phyloP scores from a whole-genome alignment of 2,329 filamentous ascomycete species.

The Aspergillus fumigatiaffinis region DNA sequence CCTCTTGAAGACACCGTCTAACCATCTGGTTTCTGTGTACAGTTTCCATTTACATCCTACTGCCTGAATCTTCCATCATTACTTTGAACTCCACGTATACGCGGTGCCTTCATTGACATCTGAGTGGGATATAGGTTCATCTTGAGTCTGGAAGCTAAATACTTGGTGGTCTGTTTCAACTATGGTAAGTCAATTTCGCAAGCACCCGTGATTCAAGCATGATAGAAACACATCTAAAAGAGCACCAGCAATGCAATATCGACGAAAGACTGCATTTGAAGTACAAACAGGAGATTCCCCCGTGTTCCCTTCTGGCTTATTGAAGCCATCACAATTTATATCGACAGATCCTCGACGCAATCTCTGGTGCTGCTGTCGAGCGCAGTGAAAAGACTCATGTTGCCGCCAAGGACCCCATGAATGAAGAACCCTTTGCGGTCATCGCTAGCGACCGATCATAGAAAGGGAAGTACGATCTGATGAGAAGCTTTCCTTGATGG shows the following conservation, averaged over 20 bases:
- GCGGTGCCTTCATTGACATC: neutral
- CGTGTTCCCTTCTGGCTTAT: too few relatives aligned
- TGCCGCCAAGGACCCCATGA: too few relatives aligned
- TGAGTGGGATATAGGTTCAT: neutral
- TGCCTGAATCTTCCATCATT: neutral
- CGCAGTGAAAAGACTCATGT: too few relatives aligned
- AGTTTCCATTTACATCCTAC: neutral
- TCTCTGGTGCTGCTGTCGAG: too few relatives aligned
- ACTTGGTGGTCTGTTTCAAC: too few relatives aligned
- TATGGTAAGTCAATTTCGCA: neutral
- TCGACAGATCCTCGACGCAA: too few relatives aligned
- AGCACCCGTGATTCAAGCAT: neutral
- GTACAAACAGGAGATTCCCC: too few relatives aligned
- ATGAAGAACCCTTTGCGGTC: too few relatives aligned
- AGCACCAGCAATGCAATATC: too few relatives aligned
- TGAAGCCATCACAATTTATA: too few relatives aligned
- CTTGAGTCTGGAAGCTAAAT: neutral
- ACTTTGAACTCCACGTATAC: neutral
- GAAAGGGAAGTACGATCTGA: neutral
- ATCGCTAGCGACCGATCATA: neutral
- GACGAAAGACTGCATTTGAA: too few relatives aligned
- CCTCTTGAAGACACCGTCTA: neutral
- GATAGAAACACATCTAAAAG: neutral
- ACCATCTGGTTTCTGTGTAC: neutral
- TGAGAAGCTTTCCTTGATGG: neutral